A percentile compares a stretch with the other conserved stretches of the same genome.
Conservation (phyloP, 176 grass and related monocot species). For the Carex parvula region DNA sequence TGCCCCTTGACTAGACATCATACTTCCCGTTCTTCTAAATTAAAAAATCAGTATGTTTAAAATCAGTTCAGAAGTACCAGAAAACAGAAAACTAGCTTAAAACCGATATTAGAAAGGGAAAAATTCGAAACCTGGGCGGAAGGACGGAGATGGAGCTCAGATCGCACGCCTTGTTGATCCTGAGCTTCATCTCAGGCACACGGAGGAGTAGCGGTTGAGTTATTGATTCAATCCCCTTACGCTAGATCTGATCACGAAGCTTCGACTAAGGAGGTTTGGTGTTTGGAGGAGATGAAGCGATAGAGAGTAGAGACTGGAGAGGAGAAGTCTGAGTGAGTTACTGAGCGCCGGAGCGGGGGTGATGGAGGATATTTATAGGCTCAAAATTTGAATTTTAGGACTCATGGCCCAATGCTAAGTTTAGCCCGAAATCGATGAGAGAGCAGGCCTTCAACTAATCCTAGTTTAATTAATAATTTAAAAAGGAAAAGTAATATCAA, state of each 20-base stretch:
- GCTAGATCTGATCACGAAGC: not conserved
- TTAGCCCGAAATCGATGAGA: not conserved
- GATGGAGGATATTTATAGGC: not conserved
- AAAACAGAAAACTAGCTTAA: not conserved
- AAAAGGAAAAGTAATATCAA: no score
- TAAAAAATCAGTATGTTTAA: not conserved
- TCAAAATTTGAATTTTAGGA: constrained; percentile 42
- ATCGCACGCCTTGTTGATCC: constrained; percentile 93
- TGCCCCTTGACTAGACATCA: constrained; percentile 24
- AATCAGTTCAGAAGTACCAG: not conserved
- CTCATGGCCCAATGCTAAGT: not conserved
- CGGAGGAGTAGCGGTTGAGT: not conserved
- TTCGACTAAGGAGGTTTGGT: not conserved
- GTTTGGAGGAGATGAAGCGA: not conserved
- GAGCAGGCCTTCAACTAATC: not conserved
- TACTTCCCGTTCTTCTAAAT: constrained; percentile 53
- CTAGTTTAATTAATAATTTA: no score
- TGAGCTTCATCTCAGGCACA: constrained; percentile 61
- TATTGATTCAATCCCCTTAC: not conserved
- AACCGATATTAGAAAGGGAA: not conserved
- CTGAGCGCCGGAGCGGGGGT: not conserved
- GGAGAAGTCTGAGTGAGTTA: not conserved
- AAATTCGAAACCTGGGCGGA: constrained; percentile 52
- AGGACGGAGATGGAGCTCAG: constrained; percentile 92
- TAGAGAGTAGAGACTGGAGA: not conserved